Evolutionary conservation across 768 basidiomycete species (phyloP).

Genomic region (Naganishia onofrii): DNA sequence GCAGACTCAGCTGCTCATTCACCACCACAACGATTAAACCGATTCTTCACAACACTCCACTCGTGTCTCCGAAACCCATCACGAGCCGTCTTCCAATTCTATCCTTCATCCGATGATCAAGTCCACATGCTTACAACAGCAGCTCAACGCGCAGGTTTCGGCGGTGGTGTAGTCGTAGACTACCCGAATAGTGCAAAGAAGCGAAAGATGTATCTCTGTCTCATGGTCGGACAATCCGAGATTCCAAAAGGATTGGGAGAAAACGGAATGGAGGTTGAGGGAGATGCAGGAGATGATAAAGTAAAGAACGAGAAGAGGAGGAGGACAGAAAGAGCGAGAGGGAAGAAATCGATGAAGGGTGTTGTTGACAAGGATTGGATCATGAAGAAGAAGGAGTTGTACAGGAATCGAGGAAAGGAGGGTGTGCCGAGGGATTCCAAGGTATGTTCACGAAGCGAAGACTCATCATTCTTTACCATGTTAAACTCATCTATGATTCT

Average conservation of each 20-base stretch:
- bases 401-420: conserved; percentile 52
- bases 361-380: conserved; percentile 77
- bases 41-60: conserved; percentile 75
- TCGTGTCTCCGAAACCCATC: conserved; percentile 59
- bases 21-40: conserved; percentile 58
- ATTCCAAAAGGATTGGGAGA: conserved; percentile 75
- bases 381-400: conserved; percentile 82
- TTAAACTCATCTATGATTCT: not conserved
- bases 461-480: not conserved
- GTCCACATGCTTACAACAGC: conserved; percentile 88
- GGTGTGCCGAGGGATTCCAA: conserved; percentile 62
- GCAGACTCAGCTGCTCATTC: conserved; percentile 76
- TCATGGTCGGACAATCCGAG: conserved; percentile 82
- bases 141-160: conserved; percentile 92
- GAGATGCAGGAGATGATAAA: conserved; percentile 42
- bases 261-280: conserved; percentile 44
- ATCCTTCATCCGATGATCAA: conserved; percentile 95
- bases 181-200: conserved; percentile 97
- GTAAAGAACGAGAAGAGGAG: conserved; percentile 70
- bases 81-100: conserved; percentile 93
- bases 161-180: conserved; percentile 92
- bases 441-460: conserved; percentile 25
- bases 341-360: conserved; percentile 60
- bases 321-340: conserved; percentile 66
- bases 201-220: conserved; percentile 85